Evolutionary conservation across 2,329 filamentous ascomycete genomes (phyloP).

Genomic region (Epichloe aotearoae): DNA sequence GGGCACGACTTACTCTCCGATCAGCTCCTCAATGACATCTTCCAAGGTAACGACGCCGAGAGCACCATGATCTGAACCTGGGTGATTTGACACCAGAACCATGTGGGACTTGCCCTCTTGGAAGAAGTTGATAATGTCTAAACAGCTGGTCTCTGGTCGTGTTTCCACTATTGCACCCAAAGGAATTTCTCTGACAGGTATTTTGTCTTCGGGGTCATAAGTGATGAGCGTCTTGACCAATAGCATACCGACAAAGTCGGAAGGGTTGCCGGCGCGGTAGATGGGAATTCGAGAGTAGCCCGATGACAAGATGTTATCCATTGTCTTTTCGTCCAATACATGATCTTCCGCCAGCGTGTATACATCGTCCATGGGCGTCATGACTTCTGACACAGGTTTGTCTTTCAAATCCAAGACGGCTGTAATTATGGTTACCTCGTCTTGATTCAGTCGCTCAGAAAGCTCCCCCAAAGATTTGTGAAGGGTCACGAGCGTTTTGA

Average conservation of each 20-base stretch:
- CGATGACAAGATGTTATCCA: constrained; percentile 84
- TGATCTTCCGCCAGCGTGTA: constrained; percentile 96
- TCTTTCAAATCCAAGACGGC: constrained; percentile 93
- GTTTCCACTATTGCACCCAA: constrained; percentile 92
- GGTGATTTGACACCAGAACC: constrained; percentile 83
- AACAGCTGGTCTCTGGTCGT: constrained; percentile 83
- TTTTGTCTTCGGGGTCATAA: constrained; percentile 89
- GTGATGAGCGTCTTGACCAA: constrained; percentile 98
- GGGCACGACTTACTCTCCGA: constrained; percentile 65
- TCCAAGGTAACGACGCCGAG: constrained; percentile 91
- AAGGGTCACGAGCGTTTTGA: constrained; percentile 91
- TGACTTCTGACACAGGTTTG: constrained; percentile 87
- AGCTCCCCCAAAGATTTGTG: constrained; percentile 84
- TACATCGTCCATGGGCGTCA: constrained; percentile 97
- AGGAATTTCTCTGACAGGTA: constrained; percentile 77
- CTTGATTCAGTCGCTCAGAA: constrained; percentile 82
- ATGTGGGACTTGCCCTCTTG: constrained; percentile 99
- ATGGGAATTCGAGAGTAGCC: constrained; percentile 96
- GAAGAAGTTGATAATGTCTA: constrained; percentile 99
- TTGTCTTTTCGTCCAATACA: constrained; percentile 80
- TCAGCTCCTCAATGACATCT: constrained; percentile 96
- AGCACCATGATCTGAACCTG: constrained; percentile 82
- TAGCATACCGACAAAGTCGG: constrained; percentile 94
- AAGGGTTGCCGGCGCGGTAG: constrained; percentile 67
- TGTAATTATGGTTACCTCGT: constrained; percentile 97